Evolutionary conservation across 768 basidiomycete genomes (phyloP), one percentile per base, ranked within the genome.

Genomic region (Erythrobasidium yunnanense): DNA sequence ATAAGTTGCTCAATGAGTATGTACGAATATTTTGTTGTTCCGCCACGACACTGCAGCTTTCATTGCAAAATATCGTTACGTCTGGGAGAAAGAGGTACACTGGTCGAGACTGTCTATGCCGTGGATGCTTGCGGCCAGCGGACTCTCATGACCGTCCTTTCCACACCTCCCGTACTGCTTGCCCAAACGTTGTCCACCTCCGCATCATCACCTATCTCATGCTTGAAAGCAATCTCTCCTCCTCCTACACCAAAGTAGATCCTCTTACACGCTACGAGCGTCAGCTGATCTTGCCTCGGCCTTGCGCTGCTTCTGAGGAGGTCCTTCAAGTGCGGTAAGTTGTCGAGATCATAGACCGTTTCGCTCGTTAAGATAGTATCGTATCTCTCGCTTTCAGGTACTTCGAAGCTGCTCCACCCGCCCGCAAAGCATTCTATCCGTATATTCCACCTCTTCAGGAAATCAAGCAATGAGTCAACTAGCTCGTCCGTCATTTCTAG

Each of bases 211-310:
- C 49, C 60, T 1, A 90, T 81, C 4, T 79, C 80, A 27, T 77
- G 73, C n/a, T 83, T 74, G 70, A 93, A 93, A 67, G 85, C 87
- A 13, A 81, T 76, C 27, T 92, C 78, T 5, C 91, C 88, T 0
- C 93, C 92, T 0, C 91, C 92, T 2, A 96, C 90, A 5, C 93
- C 93, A 75, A 97, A 96, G 74, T 96, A 96, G 20, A 96, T 76
- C 15, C 90, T 81, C 75, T 96, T 97, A 1, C 87, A 88, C 1
- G 90, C 91, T 1, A 95, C 86, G 7, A 95, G 81, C 70, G 86
- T 88, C 4, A 49, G 57, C 65, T 47, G 23, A 69, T 68, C 49
- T 69, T 69, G 11, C 34, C 63, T 66, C 17, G 45, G 58, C 1
- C 49, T 52, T 2, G 33, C 23, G 51, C 42, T 2, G 70, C 57